Evolutionary conservation across 768 basidiomycete genomes (phyloP).

Genomic region (Hirschioporus abietinus): DNA sequence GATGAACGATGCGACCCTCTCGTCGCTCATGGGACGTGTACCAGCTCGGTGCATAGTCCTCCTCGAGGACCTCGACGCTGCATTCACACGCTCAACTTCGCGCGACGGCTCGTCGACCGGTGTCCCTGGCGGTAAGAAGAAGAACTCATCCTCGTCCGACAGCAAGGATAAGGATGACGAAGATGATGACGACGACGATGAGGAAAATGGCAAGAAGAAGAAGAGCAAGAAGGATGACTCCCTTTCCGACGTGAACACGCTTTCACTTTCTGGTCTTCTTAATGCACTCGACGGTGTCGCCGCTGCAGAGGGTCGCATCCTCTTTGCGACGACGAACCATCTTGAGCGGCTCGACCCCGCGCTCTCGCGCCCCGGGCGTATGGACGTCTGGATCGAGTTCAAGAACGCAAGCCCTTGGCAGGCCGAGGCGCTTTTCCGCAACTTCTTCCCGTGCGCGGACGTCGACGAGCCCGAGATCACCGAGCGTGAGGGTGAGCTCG

Average conservation of each 20-base stretch:
- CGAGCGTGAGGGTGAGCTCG: slow-evolving; percentile 28
- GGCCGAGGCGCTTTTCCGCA: slow-evolving; percentile 80
- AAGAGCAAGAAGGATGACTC: slow-evolving; percentile 44
- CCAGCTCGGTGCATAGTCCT: slow-evolving; percentile 82
- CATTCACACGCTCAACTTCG: slow-evolving; percentile 71
- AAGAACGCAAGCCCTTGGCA: slow-evolving; percentile 82
- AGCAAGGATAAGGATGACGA: slow-evolving; percentile 25
- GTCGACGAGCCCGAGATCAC: slow-evolving; percentile 27
- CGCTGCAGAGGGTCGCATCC: slow-evolving; percentile 79
- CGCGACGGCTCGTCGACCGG: slow-evolving; percentile 54
- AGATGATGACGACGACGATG: slow-evolving; percentile 27
- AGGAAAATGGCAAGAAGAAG: slow-evolving; percentile 36
- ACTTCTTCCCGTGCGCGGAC: slow-evolving; percentile 83
- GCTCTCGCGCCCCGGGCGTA: slow-evolving; percentile 84
- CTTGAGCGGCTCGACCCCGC: slow-evolving; percentile 88
- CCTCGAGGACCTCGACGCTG: slow-evolving; percentile 87
- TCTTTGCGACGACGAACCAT: slow-evolving; percentile 91
- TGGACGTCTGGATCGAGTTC: slow-evolving; percentile 93
- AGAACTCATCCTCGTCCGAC: slow-evolving; percentile 30
- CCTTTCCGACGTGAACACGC: slow-evolving; percentile 72
- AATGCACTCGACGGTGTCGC: slow-evolving; percentile 86
- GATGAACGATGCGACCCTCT: slow-evolving; percentile 85
- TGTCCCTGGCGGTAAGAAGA: slow-evolving; percentile 31
- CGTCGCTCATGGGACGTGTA: slow-evolving; percentile 81
- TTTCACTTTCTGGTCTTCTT: slow-evolving; percentile 74